A percentile compares a stretch with the other conserved stretches of the same genome.
Evolutionary conservation across 2,329 filamentous ascomycete species (phyloP).

Genomic region (Penicillium sp.): DNA sequence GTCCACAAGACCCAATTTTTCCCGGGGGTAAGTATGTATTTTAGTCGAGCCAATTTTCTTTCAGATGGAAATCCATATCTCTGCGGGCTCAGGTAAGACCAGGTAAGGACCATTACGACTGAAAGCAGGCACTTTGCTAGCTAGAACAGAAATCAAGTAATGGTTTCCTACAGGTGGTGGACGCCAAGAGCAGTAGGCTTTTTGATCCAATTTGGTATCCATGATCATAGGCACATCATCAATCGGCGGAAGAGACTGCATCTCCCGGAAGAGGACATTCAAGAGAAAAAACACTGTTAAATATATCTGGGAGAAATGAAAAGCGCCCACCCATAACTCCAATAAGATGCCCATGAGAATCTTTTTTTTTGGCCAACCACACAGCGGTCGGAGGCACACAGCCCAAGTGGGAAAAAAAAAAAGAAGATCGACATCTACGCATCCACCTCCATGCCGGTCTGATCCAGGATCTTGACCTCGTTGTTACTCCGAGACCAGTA

Average conservation of each 20-base stretch:
- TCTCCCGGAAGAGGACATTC: slow-evolving; percentile 17
- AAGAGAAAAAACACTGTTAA: slow-evolving; percentile 22
- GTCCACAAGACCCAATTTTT: slow-evolving; percentile 27
- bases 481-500: slow-evolving; percentile 48
- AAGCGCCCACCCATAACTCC: slow-evolving; percentile 39
- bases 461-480: slow-evolving; percentile 42
- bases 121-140: slow-evolving; percentile 21
- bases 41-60: slow-evolving; percentile 31
- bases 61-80: too few species aligned
- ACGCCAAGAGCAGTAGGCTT: slow-evolving; percentile 5
- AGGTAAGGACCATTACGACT: slow-evolving; percentile 40
- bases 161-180: too few species aligned
- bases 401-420: slow-evolving; percentile 14
- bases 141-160: slow-evolving; percentile 3
- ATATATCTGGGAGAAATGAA: slow-evolving; percentile 25
- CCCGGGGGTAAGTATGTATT: slow-evolving; percentile 46
- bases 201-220: slow-evolving; percentile 31
- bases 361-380: slow-evolving; percentile 24
- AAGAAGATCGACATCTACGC: slow-evolving; percentile 20
- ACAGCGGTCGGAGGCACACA: slow-evolving; percentile 17
- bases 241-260: slow-evolving; percentile 20
- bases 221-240: slow-evolving; percentile 37
- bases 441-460: slow-evolving; percentile 46
- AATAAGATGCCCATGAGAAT: slow-evolving; percentile 36
- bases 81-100: slow-evolving; percentile 41